Conservation (phyloP, 306 rosid species). For the Delonix regia region DNA sequence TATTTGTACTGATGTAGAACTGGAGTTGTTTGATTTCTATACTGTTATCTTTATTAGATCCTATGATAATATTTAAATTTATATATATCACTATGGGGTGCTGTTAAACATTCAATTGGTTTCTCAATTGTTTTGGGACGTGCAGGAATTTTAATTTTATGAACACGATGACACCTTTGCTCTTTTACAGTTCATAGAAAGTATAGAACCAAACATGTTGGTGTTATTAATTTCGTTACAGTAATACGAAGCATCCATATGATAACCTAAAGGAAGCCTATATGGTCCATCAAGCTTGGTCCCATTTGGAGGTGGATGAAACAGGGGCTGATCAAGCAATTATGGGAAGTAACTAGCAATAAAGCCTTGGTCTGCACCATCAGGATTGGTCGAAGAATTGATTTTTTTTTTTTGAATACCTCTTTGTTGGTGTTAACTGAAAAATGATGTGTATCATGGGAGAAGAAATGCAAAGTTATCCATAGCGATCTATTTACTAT, state of each 20-base stretch:
- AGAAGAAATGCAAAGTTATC: too few species aligned
- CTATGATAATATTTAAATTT: neutral
- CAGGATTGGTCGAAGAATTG: too few species aligned
- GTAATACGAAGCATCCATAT: constrained; percentile 97
- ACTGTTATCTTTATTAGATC: too few species aligned
- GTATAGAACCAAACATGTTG: neutral
- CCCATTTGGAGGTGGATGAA: constrained; percentile 69
- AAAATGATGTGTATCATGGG: too few species aligned
- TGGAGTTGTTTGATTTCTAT: too few species aligned
- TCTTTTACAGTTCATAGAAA: neutral
- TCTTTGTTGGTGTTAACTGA: too few species aligned
- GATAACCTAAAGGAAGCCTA: constrained; percentile 95
- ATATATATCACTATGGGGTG: neutral
- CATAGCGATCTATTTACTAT: too few species aligned
- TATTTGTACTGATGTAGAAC: too few species aligned
- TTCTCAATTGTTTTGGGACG: neutral
- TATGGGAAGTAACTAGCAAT: constrained; percentile 86
- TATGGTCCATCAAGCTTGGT: constrained; percentile 79
- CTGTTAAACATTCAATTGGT: neutral
- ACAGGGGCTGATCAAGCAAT: constrained; percentile 83
- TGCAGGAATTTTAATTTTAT: too few species aligned
- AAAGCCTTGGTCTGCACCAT: constrained; percentile 99
- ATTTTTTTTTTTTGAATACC: too few species aligned
- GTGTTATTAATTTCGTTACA: constrained; percentile 55
- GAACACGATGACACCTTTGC: too few species aligned